Conservation (phyloP, 306 rosid species). For the Alnus rubra region DNA sequence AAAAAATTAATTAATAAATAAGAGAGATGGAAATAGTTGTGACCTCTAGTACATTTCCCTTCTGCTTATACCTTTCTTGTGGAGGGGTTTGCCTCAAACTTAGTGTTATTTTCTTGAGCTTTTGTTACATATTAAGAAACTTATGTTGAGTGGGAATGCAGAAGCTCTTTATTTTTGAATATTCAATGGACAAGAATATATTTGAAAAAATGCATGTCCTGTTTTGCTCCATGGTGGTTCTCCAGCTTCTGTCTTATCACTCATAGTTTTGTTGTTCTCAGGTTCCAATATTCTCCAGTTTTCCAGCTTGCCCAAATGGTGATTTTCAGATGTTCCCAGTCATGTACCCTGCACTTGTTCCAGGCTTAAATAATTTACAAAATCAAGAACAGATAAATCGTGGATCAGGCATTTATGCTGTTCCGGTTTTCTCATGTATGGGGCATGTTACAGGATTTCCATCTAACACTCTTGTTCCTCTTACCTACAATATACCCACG, state of each 20-base stretch:
- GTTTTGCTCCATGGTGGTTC: not conserved
- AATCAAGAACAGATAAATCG: slow-evolving; percentile 63
- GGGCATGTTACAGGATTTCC: slow-evolving; percentile 74
- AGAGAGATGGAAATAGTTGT: not conserved
- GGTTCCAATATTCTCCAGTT: slow-evolving; percentile 50
- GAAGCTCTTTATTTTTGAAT: not conserved
- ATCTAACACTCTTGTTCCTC: slow-evolving; percentile 66
- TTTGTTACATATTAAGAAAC: not conserved
- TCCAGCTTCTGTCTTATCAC: not conserved
- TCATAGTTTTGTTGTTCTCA: slow-evolving; percentile 35
- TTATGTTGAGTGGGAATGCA: not conserved
- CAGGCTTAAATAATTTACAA: slow-evolving; percentile 47
- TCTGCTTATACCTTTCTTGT: not conserved
- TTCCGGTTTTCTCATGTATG: slow-evolving; percentile 59
- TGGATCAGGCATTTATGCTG: slow-evolving; percentile 94
- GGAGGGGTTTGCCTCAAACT: not conserved
- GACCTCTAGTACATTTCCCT: not conserved
- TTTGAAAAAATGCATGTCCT: not conserved
- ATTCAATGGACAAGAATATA: not conserved
- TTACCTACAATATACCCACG: slow-evolving; percentile 85
- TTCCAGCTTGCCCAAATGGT: slow-evolving; percentile 46
- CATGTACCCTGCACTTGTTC: slow-evolving; percentile 69
- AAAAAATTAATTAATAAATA: not conserved
- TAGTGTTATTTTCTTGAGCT: not conserved
- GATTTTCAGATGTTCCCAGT: slow-evolving; percentile 66